These are phyloP conservation scores for Lactarius akahatsu DNA, from an alignment of 768 basidiomycete species.

Conservation along the genomic window DNA sequence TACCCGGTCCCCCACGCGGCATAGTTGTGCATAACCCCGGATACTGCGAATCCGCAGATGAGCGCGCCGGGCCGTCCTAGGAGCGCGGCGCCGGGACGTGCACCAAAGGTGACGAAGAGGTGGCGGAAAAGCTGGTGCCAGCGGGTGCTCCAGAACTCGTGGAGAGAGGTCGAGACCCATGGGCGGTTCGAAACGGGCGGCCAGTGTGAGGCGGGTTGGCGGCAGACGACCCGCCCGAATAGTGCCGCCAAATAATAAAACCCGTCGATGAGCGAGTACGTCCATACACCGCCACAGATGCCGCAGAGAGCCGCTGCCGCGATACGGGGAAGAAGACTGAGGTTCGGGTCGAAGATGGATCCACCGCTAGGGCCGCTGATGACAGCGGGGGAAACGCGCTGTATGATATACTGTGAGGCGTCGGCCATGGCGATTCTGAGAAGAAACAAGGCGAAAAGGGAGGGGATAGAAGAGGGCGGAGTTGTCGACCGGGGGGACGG, in stretches of 20 bases:
- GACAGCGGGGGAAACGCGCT: constrained; percentile 8
- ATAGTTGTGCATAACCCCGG: constrained; percentile 56
- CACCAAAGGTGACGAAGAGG: constrained; percentile 36
- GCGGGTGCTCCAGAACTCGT: constrained; percentile 39
- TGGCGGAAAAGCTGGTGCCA: constrained; percentile 33
- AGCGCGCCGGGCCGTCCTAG: constrained; percentile 32
- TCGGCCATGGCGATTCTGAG: constrained; percentile 5
- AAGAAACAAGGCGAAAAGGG: not conserved
- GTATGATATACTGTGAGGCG: constrained; percentile 5
- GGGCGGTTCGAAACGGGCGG: not conserved
- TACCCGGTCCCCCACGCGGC: constrained; percentile 59
- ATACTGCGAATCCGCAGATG: constrained; percentile 58
- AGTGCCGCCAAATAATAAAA: constrained; percentile 32
- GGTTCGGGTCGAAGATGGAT: constrained; percentile 8
- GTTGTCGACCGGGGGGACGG: not conserved
- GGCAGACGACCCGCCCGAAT: not conserved
- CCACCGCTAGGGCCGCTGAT: not conserved
- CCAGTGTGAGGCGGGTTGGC: constrained; percentile 1
- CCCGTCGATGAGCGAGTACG: constrained; percentile 21
- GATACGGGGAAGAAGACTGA: not conserved
- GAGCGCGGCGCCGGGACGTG: constrained; percentile 36
- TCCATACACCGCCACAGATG: constrained; percentile 15
- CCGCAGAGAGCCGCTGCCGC: constrained; percentile 5
- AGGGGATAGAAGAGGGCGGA: not conserved
- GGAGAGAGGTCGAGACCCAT: constrained; percentile 36